A percentile compares a stretch with the other conserved stretches of the same genome.
phyloP scores from a whole-genome alignment of 805 yeast species.

The Myxozyma geophila region DNA sequence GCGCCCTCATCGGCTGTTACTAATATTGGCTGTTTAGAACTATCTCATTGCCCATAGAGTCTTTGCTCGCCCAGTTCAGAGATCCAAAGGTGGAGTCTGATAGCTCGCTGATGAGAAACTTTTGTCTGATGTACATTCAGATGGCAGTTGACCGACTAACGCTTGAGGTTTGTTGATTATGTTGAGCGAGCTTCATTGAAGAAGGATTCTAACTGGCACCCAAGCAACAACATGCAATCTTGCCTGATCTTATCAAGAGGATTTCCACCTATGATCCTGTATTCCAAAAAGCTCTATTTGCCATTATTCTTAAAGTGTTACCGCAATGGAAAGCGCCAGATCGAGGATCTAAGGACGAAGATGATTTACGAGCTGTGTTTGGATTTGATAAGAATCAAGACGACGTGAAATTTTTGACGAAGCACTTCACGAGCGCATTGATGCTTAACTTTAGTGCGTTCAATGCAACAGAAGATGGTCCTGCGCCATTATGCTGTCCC shows the following conservation, averaged over 20 bases:
- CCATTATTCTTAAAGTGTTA: conserved; percentile 61
- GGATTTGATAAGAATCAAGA: conserved; percentile 45
- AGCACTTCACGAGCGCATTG: conserved; percentile 60
- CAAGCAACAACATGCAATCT: conserved; percentile 44
- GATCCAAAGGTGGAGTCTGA: conserved; percentile 50
- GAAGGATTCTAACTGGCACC: background rate
- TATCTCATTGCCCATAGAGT: conserved; percentile 65
- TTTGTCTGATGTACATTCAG: conserved; percentile 60
- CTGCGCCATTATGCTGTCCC: conserved; percentile 51
- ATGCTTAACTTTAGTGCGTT: conserved; percentile 55
- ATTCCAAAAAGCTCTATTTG: conserved; percentile 63
- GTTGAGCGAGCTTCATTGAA: background rate
- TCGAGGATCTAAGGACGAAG: conserved; percentile 53
- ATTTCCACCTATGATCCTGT: conserved; percentile 49
- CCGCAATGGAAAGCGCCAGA: conserved; percentile 55
- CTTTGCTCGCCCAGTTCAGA: conserved; percentile 67
- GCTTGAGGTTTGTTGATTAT: conserved; percentile 37
- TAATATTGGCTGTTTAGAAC: conserved; percentile 23
- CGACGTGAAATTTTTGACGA: conserved; percentile 55
- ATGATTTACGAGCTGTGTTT: conserved; percentile 45
- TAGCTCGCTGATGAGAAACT: conserved; percentile 22
- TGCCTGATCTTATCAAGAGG: conserved; percentile 55
- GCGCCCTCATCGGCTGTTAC: too few relatives aligned
- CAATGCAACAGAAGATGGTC: background rate
- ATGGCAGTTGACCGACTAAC: conserved; percentile 65